These are phyloP conservation scores for Phytophthora pluvialis DNA, from an alignment of 352 stramenopile genomes.

Conservation along the genomic window DNA sequence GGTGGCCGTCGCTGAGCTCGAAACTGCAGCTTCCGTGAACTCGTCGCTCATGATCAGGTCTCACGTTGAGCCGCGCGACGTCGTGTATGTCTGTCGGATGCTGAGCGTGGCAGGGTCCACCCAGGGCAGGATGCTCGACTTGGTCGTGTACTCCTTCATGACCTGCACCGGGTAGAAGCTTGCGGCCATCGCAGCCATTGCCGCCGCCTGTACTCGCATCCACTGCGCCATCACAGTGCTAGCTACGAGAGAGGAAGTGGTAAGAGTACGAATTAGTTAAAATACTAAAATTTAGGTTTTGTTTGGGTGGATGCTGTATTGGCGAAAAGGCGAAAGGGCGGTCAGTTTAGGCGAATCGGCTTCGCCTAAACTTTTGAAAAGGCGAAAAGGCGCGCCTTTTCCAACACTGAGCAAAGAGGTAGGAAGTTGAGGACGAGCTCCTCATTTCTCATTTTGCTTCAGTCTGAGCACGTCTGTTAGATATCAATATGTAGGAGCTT, in stretches of 20 bases:
- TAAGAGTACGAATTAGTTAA: no score
- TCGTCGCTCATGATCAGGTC: slow-evolving; percentile 82
- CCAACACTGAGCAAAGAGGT: no score
- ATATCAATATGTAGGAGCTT: no score
- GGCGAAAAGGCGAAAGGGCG: no score
- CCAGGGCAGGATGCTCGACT: slow-evolving; percentile 65
- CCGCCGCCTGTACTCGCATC: slow-evolving; percentile 6
- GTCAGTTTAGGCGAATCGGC: no score
- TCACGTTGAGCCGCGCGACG: slow-evolving; percentile 61
- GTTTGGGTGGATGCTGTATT: no score
- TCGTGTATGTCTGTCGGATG: slow-evolving; percentile 47
- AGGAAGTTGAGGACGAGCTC: no score
- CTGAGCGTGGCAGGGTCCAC: slow-evolving; percentile 64
- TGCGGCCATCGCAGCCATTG: background rate
- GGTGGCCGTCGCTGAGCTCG: slow-evolving; percentile 91
- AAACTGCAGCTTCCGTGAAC: slow-evolving; percentile 84
- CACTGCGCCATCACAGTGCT: slow-evolving; percentile 1
- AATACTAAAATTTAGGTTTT: no score
- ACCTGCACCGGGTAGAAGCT: background rate
- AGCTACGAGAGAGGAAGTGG: slow-evolving; percentile 13
- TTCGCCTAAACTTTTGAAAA: no score
- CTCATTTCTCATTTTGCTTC: no score
- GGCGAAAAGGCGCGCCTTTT: no score
- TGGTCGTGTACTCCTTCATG: slow-evolving; percentile 46
- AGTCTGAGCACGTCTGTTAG: no score